phyloP scores from a whole-genome alignment of 768 basidiomycete species.

The Agrocybe pediades region DNA sequence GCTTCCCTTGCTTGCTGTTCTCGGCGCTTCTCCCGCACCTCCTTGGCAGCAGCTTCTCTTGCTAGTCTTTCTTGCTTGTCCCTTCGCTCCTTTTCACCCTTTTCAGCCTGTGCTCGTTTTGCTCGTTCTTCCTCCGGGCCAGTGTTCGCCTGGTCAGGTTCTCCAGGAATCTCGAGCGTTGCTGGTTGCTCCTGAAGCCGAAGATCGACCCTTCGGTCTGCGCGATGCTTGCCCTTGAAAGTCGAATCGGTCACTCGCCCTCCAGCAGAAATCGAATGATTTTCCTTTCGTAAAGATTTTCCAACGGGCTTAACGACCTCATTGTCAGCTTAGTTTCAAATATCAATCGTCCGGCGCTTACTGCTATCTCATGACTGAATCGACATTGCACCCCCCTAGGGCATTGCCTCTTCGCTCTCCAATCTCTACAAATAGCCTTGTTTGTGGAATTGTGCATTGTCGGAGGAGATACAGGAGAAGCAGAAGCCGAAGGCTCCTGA shows the following conservation, averaged over 20 bases:
- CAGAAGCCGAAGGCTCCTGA: not conserved
- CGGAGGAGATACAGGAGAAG: not conserved
- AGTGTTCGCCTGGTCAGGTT: not conserved
- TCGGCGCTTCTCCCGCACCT: conserved; percentile 10
- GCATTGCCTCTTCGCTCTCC: conserved; percentile 38
- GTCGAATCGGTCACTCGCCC: too few species aligned
- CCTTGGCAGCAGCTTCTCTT: not conserved
- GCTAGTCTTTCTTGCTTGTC: conserved; percentile 9
- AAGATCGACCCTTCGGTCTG: too few species aligned
- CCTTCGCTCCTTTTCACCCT: conserved; percentile 12
- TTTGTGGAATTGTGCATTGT: not conserved
- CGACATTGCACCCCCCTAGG: conserved; percentile 34
- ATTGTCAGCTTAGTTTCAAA: not conserved
- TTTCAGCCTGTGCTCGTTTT: not conserved
- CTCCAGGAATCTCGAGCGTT: too few species aligned
- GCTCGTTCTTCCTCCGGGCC: not conserved
- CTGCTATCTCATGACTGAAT: conserved; percentile 33
- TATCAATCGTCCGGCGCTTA: conserved; percentile 7
- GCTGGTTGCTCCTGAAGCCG: too few species aligned
- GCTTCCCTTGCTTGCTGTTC: conserved; percentile 36
- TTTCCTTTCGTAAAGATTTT: too few species aligned
- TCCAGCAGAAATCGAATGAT: too few species aligned
- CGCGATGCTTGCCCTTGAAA: too few species aligned
- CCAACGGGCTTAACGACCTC: not conserved
- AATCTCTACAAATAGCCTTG: conserved; percentile 6